A percentile compares a stretch with the other conserved stretches of the same genome.
phyloP scores from a whole-genome alignment of 2,329 filamentous ascomycete species.

The Sclerotiophoma versabilis region DNA sequence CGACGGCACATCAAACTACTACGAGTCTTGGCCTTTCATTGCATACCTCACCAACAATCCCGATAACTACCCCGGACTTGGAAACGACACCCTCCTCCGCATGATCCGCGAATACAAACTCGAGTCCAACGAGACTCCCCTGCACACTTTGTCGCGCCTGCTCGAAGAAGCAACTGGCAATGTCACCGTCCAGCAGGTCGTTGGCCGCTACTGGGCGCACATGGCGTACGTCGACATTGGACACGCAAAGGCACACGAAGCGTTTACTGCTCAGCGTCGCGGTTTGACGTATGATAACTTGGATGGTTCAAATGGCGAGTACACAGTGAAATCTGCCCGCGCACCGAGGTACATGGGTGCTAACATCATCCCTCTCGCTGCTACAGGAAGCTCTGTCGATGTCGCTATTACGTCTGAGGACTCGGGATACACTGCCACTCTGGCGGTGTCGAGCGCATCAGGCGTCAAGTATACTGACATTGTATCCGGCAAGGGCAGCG shows the following conservation, averaged over 20 bases:
- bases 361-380: conserved; percentile 56
- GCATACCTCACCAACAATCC: conserved; percentile 59
- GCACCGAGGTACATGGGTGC: conserved; percentile 59
- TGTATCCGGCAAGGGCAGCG: conserved; percentile 13
- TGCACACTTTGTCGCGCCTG: conserved; percentile 57
- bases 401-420: conserved; percentile 11
- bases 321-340: conserved; percentile 52
- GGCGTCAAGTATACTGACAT: conserved; percentile 21
- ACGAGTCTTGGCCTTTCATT: conserved; percentile 61
- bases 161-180: conserved; percentile 33
- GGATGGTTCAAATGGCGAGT: conserved; percentile 47
- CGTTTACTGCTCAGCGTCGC: conserved; percentile 48
- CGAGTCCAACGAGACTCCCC: conserved; percentile 58
- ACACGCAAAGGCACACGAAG: conserved; percentile 51
- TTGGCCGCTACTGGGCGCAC: conserved; percentile 60
- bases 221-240: conserved; percentile 62
- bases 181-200: conserved; percentile 48
- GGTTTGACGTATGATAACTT: conserved; percentile 54
- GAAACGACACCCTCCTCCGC: conserved; percentile 23
- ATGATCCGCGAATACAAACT: conserved; percentile 52
- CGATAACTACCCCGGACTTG: conserved; percentile 47
- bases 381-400: conserved; percentile 37
- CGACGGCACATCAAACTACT: conserved; percentile 53
- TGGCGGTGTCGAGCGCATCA: conserved; percentile 12
- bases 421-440: conserved; percentile 18